phyloP scores from a whole-genome alignment of 257 asterid genomes.

The Solanum ossicruentum region DNA sequence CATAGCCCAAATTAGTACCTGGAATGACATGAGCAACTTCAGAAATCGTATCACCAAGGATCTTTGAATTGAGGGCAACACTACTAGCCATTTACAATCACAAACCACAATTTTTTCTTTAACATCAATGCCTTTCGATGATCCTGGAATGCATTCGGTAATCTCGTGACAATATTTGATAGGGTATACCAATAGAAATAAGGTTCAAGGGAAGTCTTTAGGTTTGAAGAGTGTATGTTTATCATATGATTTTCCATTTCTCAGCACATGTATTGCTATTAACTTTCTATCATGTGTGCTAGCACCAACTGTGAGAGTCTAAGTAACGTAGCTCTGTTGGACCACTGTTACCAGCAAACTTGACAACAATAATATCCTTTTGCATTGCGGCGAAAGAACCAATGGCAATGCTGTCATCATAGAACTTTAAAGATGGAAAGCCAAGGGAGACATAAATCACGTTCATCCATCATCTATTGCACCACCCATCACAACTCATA shows the following conservation, averaged over 20 bases:
- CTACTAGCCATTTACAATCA: too few species aligned
- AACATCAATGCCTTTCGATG: too few species aligned
- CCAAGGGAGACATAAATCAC: too few species aligned
- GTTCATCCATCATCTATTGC: too few species aligned
- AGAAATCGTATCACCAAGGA: too few species aligned
- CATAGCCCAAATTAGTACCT: too few species aligned
- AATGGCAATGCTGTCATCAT: constrained; percentile 1
- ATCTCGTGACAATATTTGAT: too few species aligned
- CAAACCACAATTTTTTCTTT: too few species aligned
- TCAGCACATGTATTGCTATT: not conserved
- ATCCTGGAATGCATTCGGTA: too few species aligned
- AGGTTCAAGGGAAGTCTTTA: not conserved
- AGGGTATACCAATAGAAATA: constrained; percentile 3
- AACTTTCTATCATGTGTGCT: constrained; percentile 12
- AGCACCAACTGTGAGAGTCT: constrained; percentile 32
- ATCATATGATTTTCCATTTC: constrained; percentile 2
- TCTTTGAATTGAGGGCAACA: too few species aligned
- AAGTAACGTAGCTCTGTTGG: constrained; percentile 8
- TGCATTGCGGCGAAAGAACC: constrained; percentile 13
- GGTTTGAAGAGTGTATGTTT: constrained; percentile 14
- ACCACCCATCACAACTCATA: too few species aligned
- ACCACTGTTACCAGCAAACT: constrained; percentile 15
- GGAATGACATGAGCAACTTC: too few species aligned
- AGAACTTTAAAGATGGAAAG: not conserved
- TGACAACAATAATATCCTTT: constrained; percentile 15